Evolutionary conservation across 257 asterid genomes (phyloP), one percentile per base, ranked within the genome.

Genomic region (Capsicum pubescens): DNA sequence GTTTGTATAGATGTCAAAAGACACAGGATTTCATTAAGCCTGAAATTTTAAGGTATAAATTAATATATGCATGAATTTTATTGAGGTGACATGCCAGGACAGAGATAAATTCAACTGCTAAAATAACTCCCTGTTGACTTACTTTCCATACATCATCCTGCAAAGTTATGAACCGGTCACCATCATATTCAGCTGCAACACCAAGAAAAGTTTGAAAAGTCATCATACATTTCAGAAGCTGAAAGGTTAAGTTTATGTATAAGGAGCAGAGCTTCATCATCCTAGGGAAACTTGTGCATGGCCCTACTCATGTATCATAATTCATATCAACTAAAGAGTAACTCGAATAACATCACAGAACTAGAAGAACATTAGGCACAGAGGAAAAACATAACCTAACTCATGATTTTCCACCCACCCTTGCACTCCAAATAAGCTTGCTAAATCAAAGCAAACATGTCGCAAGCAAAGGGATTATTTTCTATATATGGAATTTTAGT

Each of bases 91-190:
- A 50, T 32, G 44, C 67, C 78, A 48, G 64, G 59, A 66, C 26
- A 42, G 9, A 61, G 5, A 64, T 63, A 77, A 82, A 46, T n/a
- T 17, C 54, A 54, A 60, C 12, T 57, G 21, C 32, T 77, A 39
- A 71, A 79, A 35, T 8, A 64, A 76, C 84, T 80, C 46, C 80
- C 67, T 54, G 86, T 87, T 64, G 76, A 87, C 98, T 91, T 94
- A 97, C 99, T 88, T 93, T 95, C 94, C 93, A 86, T 26, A 89
- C 84, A 39, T 95, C 99, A 89, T 97, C 97, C 89, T 92, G 93
- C 81, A 89, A 81, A 63, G 99, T 97, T 52, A 95, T 39, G 89
- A 95, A 97, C 61, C 93, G 94, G 83, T 93, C 77, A 56, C 95
- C 99, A 44, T 95, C 98, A 86, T 95, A 97, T 86, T 89, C 82